phyloP scores from a whole-genome alignment of 176 grass and related monocot species.

The Otatea glauca region DNA sequence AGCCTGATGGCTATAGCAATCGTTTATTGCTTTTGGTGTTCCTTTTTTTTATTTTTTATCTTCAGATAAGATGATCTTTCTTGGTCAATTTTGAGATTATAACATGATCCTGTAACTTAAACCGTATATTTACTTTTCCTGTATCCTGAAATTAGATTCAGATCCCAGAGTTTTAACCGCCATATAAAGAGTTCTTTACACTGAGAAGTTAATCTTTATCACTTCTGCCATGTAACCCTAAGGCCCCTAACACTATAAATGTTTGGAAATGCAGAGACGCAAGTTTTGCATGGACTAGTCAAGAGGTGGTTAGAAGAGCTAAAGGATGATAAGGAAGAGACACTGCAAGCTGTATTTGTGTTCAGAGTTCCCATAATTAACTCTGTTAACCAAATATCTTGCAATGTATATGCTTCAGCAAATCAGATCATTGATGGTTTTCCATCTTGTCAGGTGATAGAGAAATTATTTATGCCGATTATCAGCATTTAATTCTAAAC shows the following conservation, averaged over 20 bases:
- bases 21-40: slow-evolving; percentile 12
- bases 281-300: slow-evolving; percentile 69
- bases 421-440: slow-evolving; percentile 78
- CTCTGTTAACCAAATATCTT: slow-evolving; percentile 66
- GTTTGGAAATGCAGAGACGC: slow-evolving; percentile 55
- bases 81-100: not conserved
- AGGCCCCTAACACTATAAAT: slow-evolving; percentile 31
- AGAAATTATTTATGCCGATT: slow-evolving; percentile 13
- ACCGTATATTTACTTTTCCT: not conserved
- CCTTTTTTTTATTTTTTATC: not conserved
- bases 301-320: slow-evolving; percentile 95
- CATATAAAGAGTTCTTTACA: slow-evolving; percentile 12
- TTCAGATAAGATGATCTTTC: slow-evolving; percentile 13
- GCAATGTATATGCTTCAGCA: slow-evolving; percentile 70
- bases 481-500: slow-evolving; percentile 6
- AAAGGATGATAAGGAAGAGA: slow-evolving; percentile 73
- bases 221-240: not conserved
- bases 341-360: slow-evolving; percentile 65
- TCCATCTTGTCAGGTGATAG: slow-evolving; percentile 71
- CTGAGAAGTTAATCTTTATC: not conserved
- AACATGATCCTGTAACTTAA: slow-evolving; percentile 23
- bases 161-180: not conserved
- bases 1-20: not conserved
- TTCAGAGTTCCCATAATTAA: slow-evolving; percentile 70
- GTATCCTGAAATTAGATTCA: not conserved